Evolutionary conservation across 2,329 filamentous ascomycete genomes (phyloP).

Genomic region (Achaetomium macrosporum): DNA sequence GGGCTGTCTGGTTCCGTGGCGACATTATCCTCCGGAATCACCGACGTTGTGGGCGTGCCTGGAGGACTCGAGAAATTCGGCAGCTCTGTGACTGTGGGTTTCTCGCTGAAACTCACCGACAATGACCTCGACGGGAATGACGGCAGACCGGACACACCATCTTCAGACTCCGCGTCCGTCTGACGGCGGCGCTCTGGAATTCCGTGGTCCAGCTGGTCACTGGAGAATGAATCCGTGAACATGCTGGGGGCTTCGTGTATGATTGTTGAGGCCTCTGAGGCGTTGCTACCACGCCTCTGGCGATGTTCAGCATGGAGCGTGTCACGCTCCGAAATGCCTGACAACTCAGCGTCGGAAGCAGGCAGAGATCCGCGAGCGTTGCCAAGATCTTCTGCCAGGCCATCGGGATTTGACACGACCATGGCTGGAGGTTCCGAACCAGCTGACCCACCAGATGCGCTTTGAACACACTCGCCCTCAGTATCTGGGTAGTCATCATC

Average conservation of each 20-base stretch:
- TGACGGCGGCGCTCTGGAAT: conserved; percentile 38
- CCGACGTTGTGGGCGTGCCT: conserved; percentile 39
- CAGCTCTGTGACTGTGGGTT: conserved; percentile 39
- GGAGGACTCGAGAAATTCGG: conserved; percentile 38
- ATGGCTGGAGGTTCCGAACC: neutral
- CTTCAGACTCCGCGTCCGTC: conserved; percentile 27
- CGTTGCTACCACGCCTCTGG: conserved; percentile 27
- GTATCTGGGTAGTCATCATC: conserved; percentile 1
- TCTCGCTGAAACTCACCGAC: conserved; percentile 40
- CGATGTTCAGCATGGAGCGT: conserved; percentile 13
- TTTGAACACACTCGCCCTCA: neutral
- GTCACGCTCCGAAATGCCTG: conserved; percentile 11
- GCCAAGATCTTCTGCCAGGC: neutral
- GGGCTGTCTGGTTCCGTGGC: conserved; percentile 33
- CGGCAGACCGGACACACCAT: conserved; percentile 46
- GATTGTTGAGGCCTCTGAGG: conserved; percentile 35
- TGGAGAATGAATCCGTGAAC: conserved; percentile 35
- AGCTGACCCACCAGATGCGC: conserved; percentile 3
- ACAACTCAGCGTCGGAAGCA: conserved; percentile 16
- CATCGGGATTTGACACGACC: neutral
- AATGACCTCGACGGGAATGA: conserved; percentile 34
- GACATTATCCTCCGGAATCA: conserved; percentile 44
- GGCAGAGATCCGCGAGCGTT: neutral
- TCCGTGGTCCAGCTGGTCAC: conserved; percentile 40
- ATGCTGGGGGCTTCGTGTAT: conserved; percentile 34